Percentiles rank a stretch among this genome's conserved stretches.
These are phyloP conservation scores for Podochytrium sp. DNA, from an alignment of 192 early-diverging fungal species.

Conservation along the genomic window DNA sequence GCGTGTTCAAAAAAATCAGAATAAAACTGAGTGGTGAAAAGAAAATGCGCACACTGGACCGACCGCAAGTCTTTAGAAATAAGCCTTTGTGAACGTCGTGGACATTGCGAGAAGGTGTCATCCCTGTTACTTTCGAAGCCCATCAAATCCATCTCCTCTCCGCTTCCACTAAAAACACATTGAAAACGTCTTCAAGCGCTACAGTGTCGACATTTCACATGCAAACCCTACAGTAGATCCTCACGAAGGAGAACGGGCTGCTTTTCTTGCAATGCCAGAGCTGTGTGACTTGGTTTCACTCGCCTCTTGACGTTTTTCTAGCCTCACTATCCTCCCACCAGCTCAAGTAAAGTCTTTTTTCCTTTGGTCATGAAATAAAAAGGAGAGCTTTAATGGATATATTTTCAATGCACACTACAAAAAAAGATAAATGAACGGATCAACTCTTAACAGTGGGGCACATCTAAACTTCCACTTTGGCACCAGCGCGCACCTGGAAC, in stretches of 20 bases:
- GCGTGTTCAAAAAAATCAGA: slow-evolving; percentile 82
- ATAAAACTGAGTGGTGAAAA: slow-evolving; percentile 90
- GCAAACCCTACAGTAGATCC: slow-evolving; percentile 95
- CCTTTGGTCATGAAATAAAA: too few species aligned
- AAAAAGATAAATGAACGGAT: too few species aligned
- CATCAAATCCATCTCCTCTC: slow-evolving; percentile 93
- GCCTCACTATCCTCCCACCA: too few species aligned
- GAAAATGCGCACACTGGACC: slow-evolving; percentile 90
- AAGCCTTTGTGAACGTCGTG: slow-evolving; percentile 91
- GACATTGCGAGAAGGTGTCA: slow-evolving; percentile 85
- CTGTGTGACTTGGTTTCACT: too few species aligned
- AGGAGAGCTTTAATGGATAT: too few species aligned
- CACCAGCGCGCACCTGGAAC: too few species aligned
- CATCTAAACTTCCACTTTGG: too few species aligned
- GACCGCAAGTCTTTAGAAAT: slow-evolving; percentile 89
- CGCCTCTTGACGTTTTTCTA: too few species aligned
- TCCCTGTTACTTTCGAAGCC: too few species aligned
- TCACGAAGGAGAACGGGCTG: slow-evolving; percentile 95
- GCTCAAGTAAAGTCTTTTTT: too few species aligned
- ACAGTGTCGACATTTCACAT: slow-evolving; percentile 98
- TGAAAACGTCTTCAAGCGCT: slow-evolving; percentile 94
- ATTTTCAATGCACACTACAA: too few species aligned
- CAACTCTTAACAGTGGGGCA: too few species aligned
- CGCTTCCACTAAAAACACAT: slow-evolving; percentile 99
- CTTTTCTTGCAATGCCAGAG: slow-evolving; percentile 96